Evolutionary conservation across 257 asterid species (phyloP), one percentile per base, ranked within the genome.

Genomic region (Orobanche coerulescens): DNA sequence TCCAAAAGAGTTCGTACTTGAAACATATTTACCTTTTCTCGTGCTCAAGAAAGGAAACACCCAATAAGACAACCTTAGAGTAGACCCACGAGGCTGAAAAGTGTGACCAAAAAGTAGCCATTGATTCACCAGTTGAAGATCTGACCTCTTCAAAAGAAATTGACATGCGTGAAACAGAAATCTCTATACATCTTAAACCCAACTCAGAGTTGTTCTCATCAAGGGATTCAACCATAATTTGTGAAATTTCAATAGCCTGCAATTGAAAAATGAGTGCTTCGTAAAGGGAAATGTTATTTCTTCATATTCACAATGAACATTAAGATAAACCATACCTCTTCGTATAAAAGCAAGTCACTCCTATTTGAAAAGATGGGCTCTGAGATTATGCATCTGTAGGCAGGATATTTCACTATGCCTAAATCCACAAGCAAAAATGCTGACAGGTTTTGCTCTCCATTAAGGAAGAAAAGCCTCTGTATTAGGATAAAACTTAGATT

Each of bases 401-500:
- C 42, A 58, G 98, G 98, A 80, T 86, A 92, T 61, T 83, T 88
- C 69, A 86, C 75, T 50, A 92, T 76, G 73, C 97, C 98, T 53
- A 92, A 75, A 73, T 88, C 96, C 63, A 81, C 90, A 61, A 92
- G 95, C 71, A 86, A 73, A 78, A 92, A 88, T n/a, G 96, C 74
- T 3, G 95, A 88, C 61, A 92, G 79, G 71, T 86, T 91, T 73
- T 82, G 97, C 77, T 92, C 98, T 57, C 97, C 97, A 73, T 88
- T 92, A 66, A 88, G 86, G 78, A 92, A 92, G 83, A 92, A 92
- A 75, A 92, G 94, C 80, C 98, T 82, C 98, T 92, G 81, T 62
- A 73, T 30, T 65, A 65, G 67, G 62, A 58, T 43, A 49, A 51
- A 24, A 47, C 59, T 62, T 42, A 70, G 44, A 78, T 74, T 24